phyloP scores from a whole-genome alignment of 129 eudicot genomes.

The Mikania micrantha region DNA sequence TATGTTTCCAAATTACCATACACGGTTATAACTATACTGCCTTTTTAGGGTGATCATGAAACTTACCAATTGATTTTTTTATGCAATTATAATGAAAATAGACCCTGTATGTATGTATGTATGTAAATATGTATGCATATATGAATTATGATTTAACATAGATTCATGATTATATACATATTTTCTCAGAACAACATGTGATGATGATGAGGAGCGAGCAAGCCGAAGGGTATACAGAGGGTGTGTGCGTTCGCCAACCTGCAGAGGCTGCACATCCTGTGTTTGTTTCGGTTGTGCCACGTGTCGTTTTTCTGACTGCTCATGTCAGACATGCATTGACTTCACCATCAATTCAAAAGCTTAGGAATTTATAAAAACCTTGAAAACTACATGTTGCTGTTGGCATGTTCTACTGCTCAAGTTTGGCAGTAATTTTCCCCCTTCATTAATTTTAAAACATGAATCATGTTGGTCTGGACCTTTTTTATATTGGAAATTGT shows the following conservation, averaged over 20 bases:
- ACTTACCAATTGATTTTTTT: not conserved
- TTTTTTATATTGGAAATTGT: not conserved
- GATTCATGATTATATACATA: not conserved
- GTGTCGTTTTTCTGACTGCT: conserved; percentile 68
- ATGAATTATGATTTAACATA: not conserved
- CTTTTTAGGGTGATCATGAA: not conserved
- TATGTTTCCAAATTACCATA: not conserved
- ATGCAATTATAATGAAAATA: not conserved
- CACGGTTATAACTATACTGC: not conserved
- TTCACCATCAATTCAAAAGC: conserved; percentile 47
- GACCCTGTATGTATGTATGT: not conserved
- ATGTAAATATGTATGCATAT: not conserved
- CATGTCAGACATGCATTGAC: conserved; percentile 64
- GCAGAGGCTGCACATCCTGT: conserved; percentile 76
- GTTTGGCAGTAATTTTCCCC: not conserved
- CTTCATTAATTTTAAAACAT: conserved; percentile 5
- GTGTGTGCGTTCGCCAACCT: conserved; percentile 49
- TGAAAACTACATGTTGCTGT: not conserved
- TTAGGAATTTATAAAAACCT: not conserved
- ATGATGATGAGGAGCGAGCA: conserved; percentile 74
- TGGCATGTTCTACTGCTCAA: conserved; percentile 3
- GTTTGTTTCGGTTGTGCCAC: conserved; percentile 73
- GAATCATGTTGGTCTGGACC: not conserved
- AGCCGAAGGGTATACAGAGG: conserved; percentile 65
- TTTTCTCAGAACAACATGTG: conserved; percentile 44